Conservation (phyloP, 2,329 filamentous ascomycete genomes). For the Colletotrichum gigasporum region DNA sequence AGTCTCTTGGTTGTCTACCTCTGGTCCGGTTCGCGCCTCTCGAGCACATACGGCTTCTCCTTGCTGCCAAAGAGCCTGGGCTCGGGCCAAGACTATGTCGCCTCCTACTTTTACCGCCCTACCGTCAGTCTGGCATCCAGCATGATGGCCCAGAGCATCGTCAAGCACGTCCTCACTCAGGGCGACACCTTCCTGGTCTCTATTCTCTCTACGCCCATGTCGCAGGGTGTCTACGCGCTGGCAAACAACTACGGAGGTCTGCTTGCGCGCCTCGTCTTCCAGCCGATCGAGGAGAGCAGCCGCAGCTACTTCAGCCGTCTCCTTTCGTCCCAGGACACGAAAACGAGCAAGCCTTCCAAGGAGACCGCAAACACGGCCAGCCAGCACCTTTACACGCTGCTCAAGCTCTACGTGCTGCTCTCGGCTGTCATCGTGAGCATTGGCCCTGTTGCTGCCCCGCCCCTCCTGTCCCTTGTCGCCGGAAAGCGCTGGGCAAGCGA, state of each 20-base stretch:
- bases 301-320: slow-evolving; percentile 89
- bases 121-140: slow-evolving; percentile 80
- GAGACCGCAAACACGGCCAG: slow-evolving; percentile 48
- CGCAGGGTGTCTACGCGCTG: slow-evolving; percentile 91
- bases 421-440: slow-evolving; percentile 74
- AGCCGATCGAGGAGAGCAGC: slow-evolving; percentile 94
- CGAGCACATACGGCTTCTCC: slow-evolving; percentile 71
- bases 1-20: slow-evolving; percentile 77
- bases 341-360: slow-evolving; percentile 30
- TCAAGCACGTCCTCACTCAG: slow-evolving; percentile 95
- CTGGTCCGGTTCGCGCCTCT: slow-evolving; percentile 65
- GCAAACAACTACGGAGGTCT: slow-evolving; percentile 95
- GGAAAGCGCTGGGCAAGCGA: slow-evolving; percentile 79
- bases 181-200: slow-evolving; percentile 92
- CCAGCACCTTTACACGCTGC: slow-evolving; percentile 67
- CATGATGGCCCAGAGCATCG: slow-evolving; percentile 85
- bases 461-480: slow-evolving; percentile 78
- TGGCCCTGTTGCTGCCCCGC: slow-evolving; percentile 79
- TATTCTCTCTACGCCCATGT: slow-evolving; percentile 76
- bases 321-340: slow-evolving; percentile 54
- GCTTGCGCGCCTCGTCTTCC: slow-evolving; percentile 87
- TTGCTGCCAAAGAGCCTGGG: slow-evolving; percentile 62
- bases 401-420: slow-evolving; percentile 79
- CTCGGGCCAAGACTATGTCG: slow-evolving; percentile 52
- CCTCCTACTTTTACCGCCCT: slow-evolving; percentile 72